A percentile compares a stretch with the other conserved stretches of the same genome.
Conservation (phyloP, 78 protist genomes). For the Pigoraptor vietnamica region DNA sequence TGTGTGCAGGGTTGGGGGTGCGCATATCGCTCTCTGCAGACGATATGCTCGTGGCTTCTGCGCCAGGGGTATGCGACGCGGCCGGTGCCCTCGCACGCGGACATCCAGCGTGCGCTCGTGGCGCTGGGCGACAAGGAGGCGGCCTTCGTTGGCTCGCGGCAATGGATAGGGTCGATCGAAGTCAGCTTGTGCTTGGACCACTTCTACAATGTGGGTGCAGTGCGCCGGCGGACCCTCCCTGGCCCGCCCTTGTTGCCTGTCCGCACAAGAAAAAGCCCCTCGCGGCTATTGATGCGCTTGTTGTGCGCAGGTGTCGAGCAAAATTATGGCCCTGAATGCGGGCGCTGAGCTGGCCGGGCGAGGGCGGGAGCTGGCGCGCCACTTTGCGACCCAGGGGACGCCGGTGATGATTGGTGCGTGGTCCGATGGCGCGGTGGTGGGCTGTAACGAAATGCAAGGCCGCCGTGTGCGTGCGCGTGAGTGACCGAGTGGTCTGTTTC, state of each 20-base stretch:
- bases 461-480: background rate
- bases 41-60: slow-evolving; percentile 29
- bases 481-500: background rate
- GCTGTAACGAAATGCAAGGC: background rate
- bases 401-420: slow-evolving; percentile 51
- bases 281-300: too few species aligned
- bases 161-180: slow-evolving; percentile 56
- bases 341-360: background rate
- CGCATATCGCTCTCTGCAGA: slow-evolving; percentile 56
- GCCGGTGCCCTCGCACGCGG: slow-evolving; percentile 12
- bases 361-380: slow-evolving; percentile 19
- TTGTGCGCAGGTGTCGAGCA: background rate
- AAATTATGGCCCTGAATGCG: background rate
- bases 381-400: slow-evolving; percentile 36
- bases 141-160: slow-evolving; percentile 12
- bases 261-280: too few species aligned
- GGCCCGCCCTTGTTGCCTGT: too few species aligned
- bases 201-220: background rate
- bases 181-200: background rate
- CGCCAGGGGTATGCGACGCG: background rate
- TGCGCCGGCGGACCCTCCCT: background rate
- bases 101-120: slow-evolving; percentile 42
- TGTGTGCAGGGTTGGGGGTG: slow-evolving; percentile 61
- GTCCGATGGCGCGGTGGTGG: too few species aligned
- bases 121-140: slow-evolving; percentile 17